These are phyloP conservation scores for Lentinula edodes DNA, from an alignment of 768 basidiomycete genomes.

Conservation along the genomic window DNA sequence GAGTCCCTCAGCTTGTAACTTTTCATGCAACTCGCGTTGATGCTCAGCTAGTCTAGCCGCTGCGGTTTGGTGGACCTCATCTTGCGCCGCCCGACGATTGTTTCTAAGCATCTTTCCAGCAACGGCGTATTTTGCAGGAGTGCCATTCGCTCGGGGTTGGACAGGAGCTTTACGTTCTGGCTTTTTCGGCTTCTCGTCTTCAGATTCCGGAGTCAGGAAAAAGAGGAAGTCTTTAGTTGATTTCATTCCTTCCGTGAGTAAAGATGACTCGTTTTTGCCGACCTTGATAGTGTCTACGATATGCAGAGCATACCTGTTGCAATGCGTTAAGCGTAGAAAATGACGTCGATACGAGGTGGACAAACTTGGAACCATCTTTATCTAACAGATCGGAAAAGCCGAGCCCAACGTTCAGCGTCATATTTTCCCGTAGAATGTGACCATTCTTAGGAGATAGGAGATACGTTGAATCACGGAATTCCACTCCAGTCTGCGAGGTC, in stretches of 20 bases:
- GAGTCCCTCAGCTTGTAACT: constrained; percentile 74
- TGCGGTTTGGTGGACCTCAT: constrained; percentile 76
- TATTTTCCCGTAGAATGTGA: constrained; percentile 64
- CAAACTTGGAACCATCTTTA: constrained; percentile 71
- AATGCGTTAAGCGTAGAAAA: background rate
- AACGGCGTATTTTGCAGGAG: constrained; percentile 64
- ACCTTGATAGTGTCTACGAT: constrained; percentile 87
- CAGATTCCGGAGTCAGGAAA: constrained; percentile 64
- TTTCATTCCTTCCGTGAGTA: constrained; percentile 83
- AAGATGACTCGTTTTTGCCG: constrained; percentile 53
- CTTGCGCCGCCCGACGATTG: constrained; percentile 82
- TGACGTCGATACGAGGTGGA: background rate
- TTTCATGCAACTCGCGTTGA: constrained; percentile 75
- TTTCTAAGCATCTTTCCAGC: constrained; percentile 86
- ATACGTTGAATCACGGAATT: constrained; percentile 88
- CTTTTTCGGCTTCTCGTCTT: constrained; percentile 54
- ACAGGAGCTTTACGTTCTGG: constrained; percentile 45
- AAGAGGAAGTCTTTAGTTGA: constrained; percentile 84
- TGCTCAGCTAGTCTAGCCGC: constrained; percentile 80
- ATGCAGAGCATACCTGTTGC: constrained; percentile 74
- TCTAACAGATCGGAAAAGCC: constrained; percentile 84
- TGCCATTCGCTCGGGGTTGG: constrained; percentile 55
- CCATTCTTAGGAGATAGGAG: constrained; percentile 77
- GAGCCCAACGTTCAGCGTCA: constrained; percentile 81
- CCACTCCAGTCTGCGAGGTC: constrained; percentile 75